Conservation (phyloP, 495 filamentous ascomycete species). For the Massariosphaeria phaeospora region DNA sequence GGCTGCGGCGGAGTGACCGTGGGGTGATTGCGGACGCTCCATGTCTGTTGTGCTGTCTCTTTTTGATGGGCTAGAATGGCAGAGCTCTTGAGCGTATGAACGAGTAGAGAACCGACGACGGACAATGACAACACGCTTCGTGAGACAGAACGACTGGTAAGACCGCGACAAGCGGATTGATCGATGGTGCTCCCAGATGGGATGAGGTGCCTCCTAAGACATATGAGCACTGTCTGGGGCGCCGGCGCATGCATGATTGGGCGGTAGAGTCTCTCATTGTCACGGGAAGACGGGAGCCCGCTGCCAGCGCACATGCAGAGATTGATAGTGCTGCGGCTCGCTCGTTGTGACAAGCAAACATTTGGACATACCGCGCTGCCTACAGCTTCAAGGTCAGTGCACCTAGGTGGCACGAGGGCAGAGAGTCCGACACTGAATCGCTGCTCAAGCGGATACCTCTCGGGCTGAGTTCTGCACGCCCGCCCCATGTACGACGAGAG, state of each 20-base stretch:
- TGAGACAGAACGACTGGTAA: conserved; percentile 23
- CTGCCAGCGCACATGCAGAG: conserved; percentile 25
- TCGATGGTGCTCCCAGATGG: conserved; percentile 20
- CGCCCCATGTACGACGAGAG: background rate
- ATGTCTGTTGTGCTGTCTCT: conserved; percentile 21
- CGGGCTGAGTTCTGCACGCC: background rate
- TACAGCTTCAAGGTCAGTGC: conserved; percentile 12
- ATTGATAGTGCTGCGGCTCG: conserved; percentile 14
- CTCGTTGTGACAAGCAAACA: conserved; percentile 17
- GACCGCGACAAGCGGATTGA: conserved; percentile 10
- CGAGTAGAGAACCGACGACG: conserved; percentile 13
- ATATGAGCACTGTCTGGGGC: conserved; percentile 24
- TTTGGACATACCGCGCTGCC: too few species aligned
- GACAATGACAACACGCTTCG: conserved; percentile 29
- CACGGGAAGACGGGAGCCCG: conserved; percentile 27
- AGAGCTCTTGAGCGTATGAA: background rate
- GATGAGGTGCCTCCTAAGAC: conserved; percentile 29
- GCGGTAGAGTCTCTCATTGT: conserved; percentile 21
- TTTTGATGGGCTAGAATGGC: conserved; percentile 5
- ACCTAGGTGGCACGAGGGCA: background rate
- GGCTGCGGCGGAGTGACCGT: conserved; percentile 10
- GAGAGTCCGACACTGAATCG: background rate
- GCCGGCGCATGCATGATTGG: conserved; percentile 17
- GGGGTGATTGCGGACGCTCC: conserved; percentile 30
- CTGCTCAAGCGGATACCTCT: background rate